Evolutionary conservation across 1,139 yeast species (phyloP).

Genomic region (Diutina sp.): DNA sequence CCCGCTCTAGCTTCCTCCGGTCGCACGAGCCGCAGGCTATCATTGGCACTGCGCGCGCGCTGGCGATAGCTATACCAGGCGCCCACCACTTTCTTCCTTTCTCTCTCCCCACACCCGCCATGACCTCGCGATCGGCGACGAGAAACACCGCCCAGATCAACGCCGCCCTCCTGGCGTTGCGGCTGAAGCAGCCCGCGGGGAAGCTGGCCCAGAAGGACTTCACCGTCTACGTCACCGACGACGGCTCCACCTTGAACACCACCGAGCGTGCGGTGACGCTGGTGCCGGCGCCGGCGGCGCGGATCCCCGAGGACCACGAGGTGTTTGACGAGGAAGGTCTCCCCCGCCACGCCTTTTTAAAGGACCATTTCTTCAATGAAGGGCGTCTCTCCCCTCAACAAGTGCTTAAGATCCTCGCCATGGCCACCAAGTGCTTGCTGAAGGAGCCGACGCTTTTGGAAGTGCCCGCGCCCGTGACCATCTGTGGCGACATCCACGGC

Average conservation of each 20-base stretch:
- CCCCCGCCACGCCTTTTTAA: constrained; percentile 64
- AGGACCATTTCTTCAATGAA: constrained; percentile 64
- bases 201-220: constrained; percentile 22
- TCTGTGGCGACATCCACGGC: constrained; percentile 96
- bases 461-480: constrained; percentile 89
- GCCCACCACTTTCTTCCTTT: neutral
- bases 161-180: neutral
- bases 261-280: constrained; percentile 51
- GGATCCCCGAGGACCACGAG: constrained; percentile 54
- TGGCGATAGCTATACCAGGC: neutral
- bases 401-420: constrained; percentile 50
- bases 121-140: neutral
- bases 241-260: constrained; percentile 56
- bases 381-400: constrained; percentile 71
- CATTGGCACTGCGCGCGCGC: neutral
- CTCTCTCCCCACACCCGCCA: neutral
- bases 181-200: neutral
- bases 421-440: constrained; percentile 57
- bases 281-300: constrained; percentile 60
- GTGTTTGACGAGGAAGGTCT: constrained; percentile 51
- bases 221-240: constrained; percentile 50
- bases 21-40: too few species aligned
- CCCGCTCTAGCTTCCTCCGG: too few species aligned
- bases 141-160: constrained; percentile 1
- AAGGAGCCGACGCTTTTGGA: constrained; percentile 69